Evolutionary conservation across 2,329 filamentous ascomycete species (phyloP).

Genomic region (Didymella lethalis): DNA sequence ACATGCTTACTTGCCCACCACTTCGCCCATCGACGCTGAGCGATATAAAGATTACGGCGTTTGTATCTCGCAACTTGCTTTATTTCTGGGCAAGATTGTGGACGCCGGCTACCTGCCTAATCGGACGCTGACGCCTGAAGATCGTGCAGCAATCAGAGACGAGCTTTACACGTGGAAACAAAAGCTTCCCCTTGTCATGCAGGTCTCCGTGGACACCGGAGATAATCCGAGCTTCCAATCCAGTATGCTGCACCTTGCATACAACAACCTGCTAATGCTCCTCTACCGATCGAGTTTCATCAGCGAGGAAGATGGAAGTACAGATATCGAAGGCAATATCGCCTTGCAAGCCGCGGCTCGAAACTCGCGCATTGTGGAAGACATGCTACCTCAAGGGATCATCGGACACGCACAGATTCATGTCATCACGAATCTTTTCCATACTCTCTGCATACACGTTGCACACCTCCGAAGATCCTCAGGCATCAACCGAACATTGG

Average conservation of each 20-base stretch:
- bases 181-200: slow-evolving; percentile 48
- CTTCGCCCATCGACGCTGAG: slow-evolving; percentile 39
- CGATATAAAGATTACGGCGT: slow-evolving; percentile 47
- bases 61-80: slow-evolving; percentile 52
- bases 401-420: slow-evolving; percentile 58
- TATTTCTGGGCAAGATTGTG: slow-evolving; percentile 51
- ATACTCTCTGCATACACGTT: slow-evolving; percentile 59
- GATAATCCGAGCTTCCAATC: slow-evolving; percentile 50
- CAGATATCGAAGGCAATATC: slow-evolving; percentile 49
- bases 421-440: slow-evolving; percentile 59
- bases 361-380: slow-evolving; percentile 58
- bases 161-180: slow-evolving; percentile 54
- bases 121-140: slow-evolving; percentile 27
- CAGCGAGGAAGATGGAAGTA: slow-evolving; percentile 44
- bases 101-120: slow-evolving; percentile 48
- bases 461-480: slow-evolving; percentile 52
- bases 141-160: slow-evolving; percentile 35
- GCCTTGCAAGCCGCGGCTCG: slow-evolving; percentile 57
- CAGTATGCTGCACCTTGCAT: slow-evolving; percentile 54
- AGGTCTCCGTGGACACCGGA: slow-evolving; percentile 41
- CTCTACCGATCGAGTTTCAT: slow-evolving; percentile 56
- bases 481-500: slow-evolving; percentile 54
- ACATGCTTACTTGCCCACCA: slow-evolving; percentile 38
- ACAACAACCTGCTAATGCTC: slow-evolving; percentile 58
- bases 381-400: slow-evolving; percentile 55